Base-by-base conservation (phyloP, 2,329 filamentous ascomycete genomes). In the Alternaria consortialis region DNA sequence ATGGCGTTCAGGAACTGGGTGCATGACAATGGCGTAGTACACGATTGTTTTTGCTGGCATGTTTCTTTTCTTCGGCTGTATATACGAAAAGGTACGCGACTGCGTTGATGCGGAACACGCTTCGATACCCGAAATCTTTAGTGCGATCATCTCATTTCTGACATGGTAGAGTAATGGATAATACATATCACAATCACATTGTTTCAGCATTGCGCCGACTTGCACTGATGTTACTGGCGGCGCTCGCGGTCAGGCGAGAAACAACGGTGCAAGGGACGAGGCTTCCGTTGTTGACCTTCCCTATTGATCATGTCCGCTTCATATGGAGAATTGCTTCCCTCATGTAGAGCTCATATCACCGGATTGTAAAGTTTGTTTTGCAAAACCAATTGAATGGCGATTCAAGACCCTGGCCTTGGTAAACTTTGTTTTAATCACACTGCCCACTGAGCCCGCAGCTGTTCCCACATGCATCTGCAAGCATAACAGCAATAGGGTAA, bases 1-100 rank as follows among this genome's bases (percentile, higher is more conserved):
- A 64, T 55, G 70, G 63, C 57, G 68, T 71, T 69, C 57, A 61
- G 66, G 60, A 61, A 58, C 52, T 43, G 37, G 67, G 54, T 64
- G 70, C 65, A 71, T 72, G 50, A 60, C 29, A 27, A 60, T 48
- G 69, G 70, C 67, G 68, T 52, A 62, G 20, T 53, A 58, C 37
- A 44, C 53, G 53, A 50, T 63, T 55, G 54, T 58, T 58, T 58
- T 48, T 50, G 54, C 32, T 50, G 36, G 56, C 54, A 55, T 54
- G 58, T 65, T 63, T 63, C 32, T 62, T 59, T 62, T 65, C 47
- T 23, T 32, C 53, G 36, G 34, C 32, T 53, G 47, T 55, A 62
- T n/a, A 55, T 39, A 52, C 36, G 29, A 56, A 43, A 31, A 56
- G 44, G 56, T 29, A 40, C 57, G 44, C 31, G 42, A 64, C 47